Evolutionary conservation across 306 rosid genomes (phyloP), one percentile per base, ranked within the genome.

Genomic region (Geum urbanum): DNA sequence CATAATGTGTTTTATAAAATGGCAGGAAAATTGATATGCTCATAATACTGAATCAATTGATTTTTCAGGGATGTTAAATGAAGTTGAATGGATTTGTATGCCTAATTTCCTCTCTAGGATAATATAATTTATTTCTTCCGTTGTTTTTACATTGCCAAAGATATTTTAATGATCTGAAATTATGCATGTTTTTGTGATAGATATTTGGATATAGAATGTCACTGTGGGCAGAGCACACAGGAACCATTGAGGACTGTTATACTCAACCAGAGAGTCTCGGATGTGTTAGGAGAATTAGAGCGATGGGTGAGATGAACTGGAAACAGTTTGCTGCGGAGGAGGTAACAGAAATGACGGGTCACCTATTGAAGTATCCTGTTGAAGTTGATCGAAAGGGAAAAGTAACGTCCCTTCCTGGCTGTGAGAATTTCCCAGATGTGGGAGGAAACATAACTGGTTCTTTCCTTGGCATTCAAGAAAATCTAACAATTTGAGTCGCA

Each of bases 201-300:
- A 86, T 94, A 68, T 83, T 81, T 72, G 99, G 99, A 77, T 94
- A 91, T 64, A 78, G 99, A 75, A 91, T 94, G 97, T 94, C 99
- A 3, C 87, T 94, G 24, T 94, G 99, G 99, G 96, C 96, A 32
- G 97, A 94, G 78, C 99, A 94, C 77, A 82, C 83, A 0, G 99
- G 92, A 32, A 79, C 79, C 1, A 44, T 85, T 37, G 96, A 91
- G 66, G 87, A 89, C 63, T 80, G 87, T 75, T 94, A 91, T 90
- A 79, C 72, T 47, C 72, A 86, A 63, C 99, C 99, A 0, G 92
- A 88, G 84, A 86, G 96, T 78, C 77, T 91, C 10, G 99, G 91
- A 32, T 94, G 99, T 53, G 92, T 91, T 9, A 88, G 79, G 74
- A 88, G 84, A 84, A 70, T 94, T 47, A 83, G 86, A 80, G 41